Conservation (phyloP, 257 asterid genomes). For the Rhazya stricta region DNA sequence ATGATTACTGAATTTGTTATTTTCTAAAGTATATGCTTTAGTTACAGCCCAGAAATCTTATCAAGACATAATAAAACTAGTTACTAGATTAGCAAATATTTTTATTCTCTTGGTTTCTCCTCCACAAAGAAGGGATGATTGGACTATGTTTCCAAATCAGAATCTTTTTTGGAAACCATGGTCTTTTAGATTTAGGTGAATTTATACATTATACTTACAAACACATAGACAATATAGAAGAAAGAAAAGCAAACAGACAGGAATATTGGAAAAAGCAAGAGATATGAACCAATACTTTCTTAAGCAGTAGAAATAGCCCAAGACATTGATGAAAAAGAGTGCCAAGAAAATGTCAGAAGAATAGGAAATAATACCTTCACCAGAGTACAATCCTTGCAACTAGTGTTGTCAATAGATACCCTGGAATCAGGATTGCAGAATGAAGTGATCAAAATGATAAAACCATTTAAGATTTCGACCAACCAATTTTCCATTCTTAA, state of each 20-base stretch:
- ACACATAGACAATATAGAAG: background rate
- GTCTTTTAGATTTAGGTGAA: background rate
- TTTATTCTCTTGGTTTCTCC: background rate
- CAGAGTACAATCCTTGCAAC: conserved; percentile 79
- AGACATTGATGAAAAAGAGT: background rate
- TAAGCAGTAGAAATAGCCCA: background rate
- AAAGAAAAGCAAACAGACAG: background rate
- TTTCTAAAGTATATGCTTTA: background rate
- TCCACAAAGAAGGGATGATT: background rate
- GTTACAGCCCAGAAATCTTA: background rate
- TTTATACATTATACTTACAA: background rate
- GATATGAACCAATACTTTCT: background rate
- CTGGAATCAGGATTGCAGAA: conserved; percentile 42
- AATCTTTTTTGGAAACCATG: background rate
- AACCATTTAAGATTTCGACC: conserved; percentile 14
- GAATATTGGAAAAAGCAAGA: background rate
- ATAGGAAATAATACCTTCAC: conserved; percentile 60
- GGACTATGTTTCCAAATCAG: background rate
- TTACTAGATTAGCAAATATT: background rate
- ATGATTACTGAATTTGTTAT: background rate
- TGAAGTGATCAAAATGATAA: conserved; percentile 13
- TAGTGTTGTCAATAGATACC: conserved; percentile 85
- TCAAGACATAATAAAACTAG: background rate
- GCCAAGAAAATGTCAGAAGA: conserved; percentile 5
- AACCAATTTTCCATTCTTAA: background rate